Evolutionary conservation across 1,284 basidiomycete species (phyloP).

Genomic region (Melanopsichium pennsylvanicum): DNA sequence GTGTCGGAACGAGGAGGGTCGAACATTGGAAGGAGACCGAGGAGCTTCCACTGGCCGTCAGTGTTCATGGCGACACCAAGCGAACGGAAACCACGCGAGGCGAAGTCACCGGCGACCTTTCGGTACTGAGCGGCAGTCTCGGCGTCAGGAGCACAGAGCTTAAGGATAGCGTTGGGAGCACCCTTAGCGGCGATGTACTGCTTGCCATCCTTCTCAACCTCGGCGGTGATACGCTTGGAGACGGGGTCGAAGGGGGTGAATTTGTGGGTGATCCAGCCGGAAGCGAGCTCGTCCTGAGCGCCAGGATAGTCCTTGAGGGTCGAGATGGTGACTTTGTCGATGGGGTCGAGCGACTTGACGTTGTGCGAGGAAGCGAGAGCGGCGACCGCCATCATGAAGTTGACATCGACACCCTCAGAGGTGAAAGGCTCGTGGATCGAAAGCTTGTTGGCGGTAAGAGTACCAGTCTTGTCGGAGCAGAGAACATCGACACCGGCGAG

Average conservation of each 20-base stretch:
- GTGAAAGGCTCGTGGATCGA: conserved; percentile 70
- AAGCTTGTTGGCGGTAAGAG: conserved; percentile 72
- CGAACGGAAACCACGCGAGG: conserved; percentile 70
- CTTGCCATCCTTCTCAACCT: conserved; percentile 70
- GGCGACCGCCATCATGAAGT: conserved; percentile 70
- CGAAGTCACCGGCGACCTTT: conserved; percentile 68
- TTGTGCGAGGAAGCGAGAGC: conserved; percentile 72
- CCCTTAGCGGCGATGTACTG: conserved; percentile 71
- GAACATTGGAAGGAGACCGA: conserved; percentile 69
- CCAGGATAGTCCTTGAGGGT: conserved; percentile 71
- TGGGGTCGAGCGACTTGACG: conserved; percentile 71
- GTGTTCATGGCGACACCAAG: conserved; percentile 71
- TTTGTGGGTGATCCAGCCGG: conserved; percentile 70
- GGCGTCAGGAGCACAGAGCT: conserved; percentile 68
- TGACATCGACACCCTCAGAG: conserved; percentile 68
- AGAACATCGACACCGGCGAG: conserved; percentile 72
- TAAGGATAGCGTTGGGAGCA: conserved; percentile 72
- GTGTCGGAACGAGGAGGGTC: conserved; percentile 72
- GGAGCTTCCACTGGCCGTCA: conserved; percentile 69
- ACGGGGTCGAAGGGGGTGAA: conserved; percentile 72
- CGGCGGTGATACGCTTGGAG: conserved; percentile 72
- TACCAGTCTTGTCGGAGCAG: conserved; percentile 73
- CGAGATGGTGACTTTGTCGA: conserved; percentile 71
- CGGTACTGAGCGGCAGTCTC: conserved; percentile 68
- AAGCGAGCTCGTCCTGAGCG: conserved; percentile 69